Evolutionary conservation across 805 yeast species (phyloP).

Genomic region (Grigorovia yakushimaensis): DNA sequence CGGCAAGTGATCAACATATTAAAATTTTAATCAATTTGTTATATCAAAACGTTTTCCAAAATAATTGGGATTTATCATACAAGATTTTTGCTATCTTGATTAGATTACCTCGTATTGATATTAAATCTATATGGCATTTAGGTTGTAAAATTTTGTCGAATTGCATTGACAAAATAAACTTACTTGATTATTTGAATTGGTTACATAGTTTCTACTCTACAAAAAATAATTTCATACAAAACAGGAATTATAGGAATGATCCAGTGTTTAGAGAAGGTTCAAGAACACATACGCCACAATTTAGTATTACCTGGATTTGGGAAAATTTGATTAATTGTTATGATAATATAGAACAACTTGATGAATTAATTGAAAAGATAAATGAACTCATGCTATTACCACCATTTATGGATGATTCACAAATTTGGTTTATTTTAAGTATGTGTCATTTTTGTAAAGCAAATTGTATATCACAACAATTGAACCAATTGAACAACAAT

Average conservation of each 20-base stretch:
- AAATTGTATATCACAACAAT: constrained; percentile 11
- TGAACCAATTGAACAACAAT: not conserved
- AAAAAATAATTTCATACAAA: constrained; percentile 16
- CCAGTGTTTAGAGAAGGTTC: constrained; percentile 26
- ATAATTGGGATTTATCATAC: constrained; percentile 49
- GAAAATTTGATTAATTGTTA: constrained; percentile 9
- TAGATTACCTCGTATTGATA: constrained; percentile 40
- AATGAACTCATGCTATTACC: constrained; percentile 23
- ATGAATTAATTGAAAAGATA: constrained; percentile 17
- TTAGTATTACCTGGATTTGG: constrained; percentile 24
- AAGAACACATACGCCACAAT: constrained; percentile 21
- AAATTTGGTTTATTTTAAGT: constrained; percentile 24
- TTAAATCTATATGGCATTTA: constrained; percentile 52
- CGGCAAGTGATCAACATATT: constrained; percentile 16
- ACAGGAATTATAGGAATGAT: constrained; percentile 15
- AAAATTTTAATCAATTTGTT: constrained; percentile 34
- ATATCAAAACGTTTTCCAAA: constrained; percentile 38
- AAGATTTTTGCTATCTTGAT: constrained; percentile 41
- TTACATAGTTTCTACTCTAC: constrained; percentile 21
- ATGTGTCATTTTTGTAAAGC: constrained; percentile 22
- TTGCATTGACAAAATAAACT: constrained; percentile 5
- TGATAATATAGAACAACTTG: constrained; percentile 4
- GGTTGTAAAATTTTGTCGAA: constrained; percentile 44
- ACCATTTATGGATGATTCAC: constrained; percentile 27
- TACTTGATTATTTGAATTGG: constrained; percentile 22